Evolutionary conservation across 2,329 filamentous ascomycete species (phyloP).

Genomic region (Penicillium sp.): DNA sequence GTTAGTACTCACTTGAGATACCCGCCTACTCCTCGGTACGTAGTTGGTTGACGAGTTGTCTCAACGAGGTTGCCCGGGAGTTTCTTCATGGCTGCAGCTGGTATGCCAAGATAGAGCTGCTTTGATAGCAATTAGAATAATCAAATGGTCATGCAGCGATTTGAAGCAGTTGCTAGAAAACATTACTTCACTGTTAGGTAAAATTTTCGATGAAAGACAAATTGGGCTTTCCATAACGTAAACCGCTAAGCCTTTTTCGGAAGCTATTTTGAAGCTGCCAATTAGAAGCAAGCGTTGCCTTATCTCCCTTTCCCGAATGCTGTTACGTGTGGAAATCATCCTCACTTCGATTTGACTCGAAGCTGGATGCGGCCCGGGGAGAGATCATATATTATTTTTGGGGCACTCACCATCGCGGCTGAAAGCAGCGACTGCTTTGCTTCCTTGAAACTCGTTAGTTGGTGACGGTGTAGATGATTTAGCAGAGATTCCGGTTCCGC

Average conservation of each 20-base stretch:
- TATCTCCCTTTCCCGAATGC: neutral
- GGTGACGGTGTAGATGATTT: neutral
- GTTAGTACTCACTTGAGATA: too few relatives aligned
- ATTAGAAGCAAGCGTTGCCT: neutral
- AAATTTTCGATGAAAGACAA: neutral
- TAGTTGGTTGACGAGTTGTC: neutral
- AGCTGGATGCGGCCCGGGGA: neutral
- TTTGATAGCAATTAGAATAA: constrained; percentile 1
- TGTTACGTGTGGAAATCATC: neutral
- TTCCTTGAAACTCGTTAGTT: neutral
- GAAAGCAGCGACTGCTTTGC: neutral
- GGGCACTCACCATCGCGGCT: neutral
- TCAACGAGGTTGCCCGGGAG: neutral
- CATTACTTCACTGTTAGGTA: constrained; percentile 19
- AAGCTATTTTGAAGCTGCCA: neutral
- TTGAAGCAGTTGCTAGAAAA: neutral
- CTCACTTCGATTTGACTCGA: neutral
- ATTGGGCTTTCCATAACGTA: constrained; percentile 36
- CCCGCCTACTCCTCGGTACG: too few relatives aligned
- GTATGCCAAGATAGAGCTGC: neutral
- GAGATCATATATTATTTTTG: neutral
- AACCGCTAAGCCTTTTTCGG: constrained; percentile 26
- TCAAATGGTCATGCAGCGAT: neutral
- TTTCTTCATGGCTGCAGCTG: neutral
- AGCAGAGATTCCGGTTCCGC: constrained; percentile 6